Base-by-base conservation (phyloP, 2,329 filamentous ascomycete genomes). In the Nannizzia gypsea region DNA sequence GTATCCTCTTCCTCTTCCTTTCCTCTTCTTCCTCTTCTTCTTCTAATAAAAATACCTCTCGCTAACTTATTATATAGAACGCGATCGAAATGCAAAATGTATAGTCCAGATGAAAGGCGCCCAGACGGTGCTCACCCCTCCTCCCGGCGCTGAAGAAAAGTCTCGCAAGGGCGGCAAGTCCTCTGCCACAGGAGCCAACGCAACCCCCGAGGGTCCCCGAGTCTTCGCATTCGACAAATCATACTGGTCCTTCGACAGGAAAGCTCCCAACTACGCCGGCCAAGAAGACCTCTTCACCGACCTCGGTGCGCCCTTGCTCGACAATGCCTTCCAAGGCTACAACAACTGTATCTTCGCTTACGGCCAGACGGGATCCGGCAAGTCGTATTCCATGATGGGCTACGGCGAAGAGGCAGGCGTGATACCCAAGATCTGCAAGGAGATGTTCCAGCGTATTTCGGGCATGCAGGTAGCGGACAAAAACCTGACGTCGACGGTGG, bases 261-360 rank as follows among this genome's bases (percentile, higher is more conserved):
- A 80, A 54, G 90, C 90, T 66, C 75, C 83, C 1, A 86, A 89
- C 73, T 99, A 91, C 73, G 92, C 93, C 50, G 90, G 89, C 17
- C 93, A 99, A 72, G 87, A 92, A 62, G 83, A 93, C 69, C 80
- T 99, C 17, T 95, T 96, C 73, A 81, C 85, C 59, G 93, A 97
- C 71, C 77, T 99, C 64, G 93, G 93, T 63, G 83, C 85, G 66
- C 93, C 93, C 58, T 81, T 99, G 61, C 81, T 99, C 66, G 92
- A 99, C 77, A 99, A 99, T 82, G 93, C 93, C 17, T 99, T 99
- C 71, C 85, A 92, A 69, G 93, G 93, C 50, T 99, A 97, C 78
- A 97, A 99, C 80, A 99, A 97, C 74, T 99, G 93, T 80, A 99
- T 99, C 70, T 99, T 99, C 72, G 93, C 93, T 13, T 99, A 99